These are phyloP conservation scores for Xylariomycetidae sp. DNA, from an alignment of 2,329 filamentous ascomycete genomes.

Conservation along the genomic window DNA sequence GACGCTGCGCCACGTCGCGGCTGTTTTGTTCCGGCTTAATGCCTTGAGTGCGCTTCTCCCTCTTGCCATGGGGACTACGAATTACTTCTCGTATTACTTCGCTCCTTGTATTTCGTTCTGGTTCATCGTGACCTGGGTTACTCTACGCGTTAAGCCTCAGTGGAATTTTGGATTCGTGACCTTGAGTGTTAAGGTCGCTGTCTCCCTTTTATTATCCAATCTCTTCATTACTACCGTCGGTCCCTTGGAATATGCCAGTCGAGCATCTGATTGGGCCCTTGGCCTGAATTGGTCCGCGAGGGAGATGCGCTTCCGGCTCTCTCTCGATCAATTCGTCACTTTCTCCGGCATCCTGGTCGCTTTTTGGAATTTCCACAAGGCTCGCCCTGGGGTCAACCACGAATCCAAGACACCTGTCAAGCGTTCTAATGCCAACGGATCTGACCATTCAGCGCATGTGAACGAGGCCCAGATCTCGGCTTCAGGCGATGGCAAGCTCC, in stretches of 20 bases:
- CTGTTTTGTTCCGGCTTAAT: conserved; percentile 54
- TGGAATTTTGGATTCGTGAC: too few relatives aligned
- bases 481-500: too few relatives aligned
- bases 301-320: conserved; percentile 46
- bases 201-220: conserved; percentile 36
- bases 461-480: conserved; percentile 13
- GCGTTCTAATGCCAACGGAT: too few relatives aligned
- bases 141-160: conserved; percentile 44
- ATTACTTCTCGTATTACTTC: conserved; percentile 56
- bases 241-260: conserved; percentile 37
- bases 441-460: too few relatives aligned
- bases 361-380: too few relatives aligned
- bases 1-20: conserved; percentile 46
- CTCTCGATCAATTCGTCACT: conserved; percentile 49
- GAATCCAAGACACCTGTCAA: too few relatives aligned
- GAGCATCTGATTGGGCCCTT: conserved; percentile 35
- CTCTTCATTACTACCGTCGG: conserved; percentile 28
- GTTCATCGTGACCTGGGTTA: conserved; percentile 54
- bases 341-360: conserved; percentile 49
- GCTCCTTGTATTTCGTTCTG: conserved; percentile 56
- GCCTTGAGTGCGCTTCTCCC: conserved; percentile 48
- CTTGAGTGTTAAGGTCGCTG: conserved; percentile 43
- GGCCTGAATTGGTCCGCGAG: conserved; percentile 43
- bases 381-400: too few relatives aligned
- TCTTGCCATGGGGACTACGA: conserved; percentile 52